These are phyloP conservation scores for Hyphopichia homilentoma DNA, from an alignment of 805 yeast genomes.

Conservation along the genomic window DNA sequence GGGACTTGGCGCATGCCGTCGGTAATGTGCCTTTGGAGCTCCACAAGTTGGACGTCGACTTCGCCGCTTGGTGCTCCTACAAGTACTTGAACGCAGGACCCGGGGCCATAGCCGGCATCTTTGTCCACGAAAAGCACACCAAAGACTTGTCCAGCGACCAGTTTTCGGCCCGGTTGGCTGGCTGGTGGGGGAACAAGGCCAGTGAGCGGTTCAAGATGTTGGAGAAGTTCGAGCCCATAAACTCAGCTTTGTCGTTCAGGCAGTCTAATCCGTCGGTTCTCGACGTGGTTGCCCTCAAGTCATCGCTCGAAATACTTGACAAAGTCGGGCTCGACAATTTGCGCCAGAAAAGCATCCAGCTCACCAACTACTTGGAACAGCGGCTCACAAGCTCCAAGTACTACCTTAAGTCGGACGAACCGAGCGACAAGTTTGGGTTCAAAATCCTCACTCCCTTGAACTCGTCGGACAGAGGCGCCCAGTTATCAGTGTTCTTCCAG, in stretches of 20 bases:
- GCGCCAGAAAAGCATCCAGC: conserved; percentile 49
- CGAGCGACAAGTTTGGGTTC: conserved; percentile 38
- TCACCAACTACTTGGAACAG: conserved; percentile 57
- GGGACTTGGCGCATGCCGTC: conserved; percentile 95
- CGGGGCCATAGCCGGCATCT: conserved; percentile 87
- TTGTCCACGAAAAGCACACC: conserved; percentile 57
- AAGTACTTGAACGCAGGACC: conserved; percentile 92
- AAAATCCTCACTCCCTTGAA: conserved; percentile 70
- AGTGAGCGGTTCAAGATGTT: conserved; percentile 72
- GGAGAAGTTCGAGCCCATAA: conserved; percentile 72
- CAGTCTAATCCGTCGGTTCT: conserved; percentile 89
- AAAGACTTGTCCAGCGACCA: conserved; percentile 21
- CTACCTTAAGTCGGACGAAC: conserved; percentile 30
- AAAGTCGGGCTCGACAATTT: conserved; percentile 55
- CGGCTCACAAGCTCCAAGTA: conserved; percentile 44
- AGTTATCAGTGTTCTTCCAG: conserved; percentile 67
- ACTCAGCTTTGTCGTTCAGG: conserved; percentile 83
- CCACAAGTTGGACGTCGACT: conserved; percentile 89
- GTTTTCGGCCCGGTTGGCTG: conserved; percentile 71
- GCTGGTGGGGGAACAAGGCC: conserved; percentile 95
- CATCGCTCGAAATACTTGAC: conserved; percentile 60
- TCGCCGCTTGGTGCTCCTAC: conserved; percentile 94
- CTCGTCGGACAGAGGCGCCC: conserved; percentile 66
- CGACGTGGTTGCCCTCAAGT: conserved; percentile 70
- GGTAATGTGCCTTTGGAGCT: conserved; percentile 77